Evolutionary conservation across 75 land plant genomes (phyloP), one percentile per base, ranked within the genome.

Genomic region (Sequoia sempervirens): DNA sequence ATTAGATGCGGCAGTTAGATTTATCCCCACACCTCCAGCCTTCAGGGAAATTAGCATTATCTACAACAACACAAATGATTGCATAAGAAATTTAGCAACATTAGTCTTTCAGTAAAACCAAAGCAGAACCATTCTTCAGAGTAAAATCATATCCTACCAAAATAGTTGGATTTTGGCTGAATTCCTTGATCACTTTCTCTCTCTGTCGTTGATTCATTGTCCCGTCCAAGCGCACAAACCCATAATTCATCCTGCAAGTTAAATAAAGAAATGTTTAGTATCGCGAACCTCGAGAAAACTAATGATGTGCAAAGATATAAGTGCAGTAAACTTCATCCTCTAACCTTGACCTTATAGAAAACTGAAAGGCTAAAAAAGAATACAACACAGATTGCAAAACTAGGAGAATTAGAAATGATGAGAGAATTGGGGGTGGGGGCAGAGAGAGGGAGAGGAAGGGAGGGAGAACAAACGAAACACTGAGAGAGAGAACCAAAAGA

Each of bases 1-100:
- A 93, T 91, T 92, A 37, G 93, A 94, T 82, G 99, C 99, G 43
- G 99, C 96, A 5, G 98, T 97, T 40, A 97, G 89, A 84, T 97
- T 97, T 79, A 97, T 90, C 58, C 99, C 99, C 38, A 97, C 99
- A 58, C 99, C 99, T 82, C 99, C 99, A 54, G 99, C 99, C 88
- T 97, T 97, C 75, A 97, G 84, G 53, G 99, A 97, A 88, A 95
- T 95, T 32, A 97, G 87, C 89, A 97, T 87, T 13, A 97, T 92
- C 99, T 97, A 85, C 53, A 56, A 69, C 30, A 23, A 37, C 50
- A 47, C 79, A 18, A 34, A 30, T 20, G 61, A 20, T 26, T 32
- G 32, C 46, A 80, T 54, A 52, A 36, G 69, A 46, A 83, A 56
- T 41, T 68, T 20, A 46, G 30, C 80, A 37, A 40, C 81, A 10